These are phyloP conservation scores for Botrytis pseudocinerea DNA, from an alignment of 2,329 filamentous ascomycete genomes.

Conservation along the genomic window DNA sequence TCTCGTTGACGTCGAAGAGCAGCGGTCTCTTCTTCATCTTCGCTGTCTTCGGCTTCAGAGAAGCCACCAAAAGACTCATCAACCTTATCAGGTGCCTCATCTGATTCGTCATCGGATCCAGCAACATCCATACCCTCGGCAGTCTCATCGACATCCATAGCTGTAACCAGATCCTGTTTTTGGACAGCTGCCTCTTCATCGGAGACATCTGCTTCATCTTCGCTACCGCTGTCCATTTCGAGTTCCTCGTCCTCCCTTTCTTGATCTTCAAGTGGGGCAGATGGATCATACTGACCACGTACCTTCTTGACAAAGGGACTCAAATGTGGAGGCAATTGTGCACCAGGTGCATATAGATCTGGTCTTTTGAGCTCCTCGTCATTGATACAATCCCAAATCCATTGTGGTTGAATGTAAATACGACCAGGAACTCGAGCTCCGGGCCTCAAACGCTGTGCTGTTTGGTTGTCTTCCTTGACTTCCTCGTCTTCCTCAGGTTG, in stretches of 20 bases:
- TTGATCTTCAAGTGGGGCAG: slow-evolving; percentile 79
- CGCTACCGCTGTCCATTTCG: slow-evolving; percentile 59
- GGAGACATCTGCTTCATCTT: slow-evolving; percentile 43
- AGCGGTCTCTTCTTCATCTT: slow-evolving; percentile 61
- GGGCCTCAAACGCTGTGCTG: slow-evolving; percentile 54
- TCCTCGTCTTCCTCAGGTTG: slow-evolving; percentile 46
- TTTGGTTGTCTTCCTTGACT: slow-evolving; percentile 61
- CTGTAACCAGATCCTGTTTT: slow-evolving; percentile 43
- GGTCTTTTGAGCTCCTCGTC: slow-evolving; percentile 84
- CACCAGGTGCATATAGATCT: slow-evolving; percentile 86
- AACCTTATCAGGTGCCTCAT: slow-evolving; percentile 42
- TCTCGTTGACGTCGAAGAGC: slow-evolving; percentile 79
- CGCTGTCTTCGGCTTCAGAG: slow-evolving; percentile 48
- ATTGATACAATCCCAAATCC: slow-evolving; percentile 98
- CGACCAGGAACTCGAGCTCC: slow-evolving; percentile 85
- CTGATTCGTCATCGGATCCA: slow-evolving; percentile 42
- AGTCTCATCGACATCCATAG: slow-evolving; percentile 38
- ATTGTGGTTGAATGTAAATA: slow-evolving; percentile 93
- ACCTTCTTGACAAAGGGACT: slow-evolving; percentile 92
- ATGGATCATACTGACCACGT: slow-evolving; percentile 89
- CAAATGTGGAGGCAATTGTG: slow-evolving; percentile 86
- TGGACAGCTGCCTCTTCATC: slow-evolving; percentile 51
- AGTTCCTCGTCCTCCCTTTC: slow-evolving; percentile 84
- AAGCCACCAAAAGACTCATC: slow-evolving; percentile 40
- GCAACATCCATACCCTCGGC: slow-evolving; percentile 41